Evolutionary conservation across 805 yeast species (phyloP), one percentile per base, ranked within the genome.

Genomic region (Phaffomyces thermotolerans): DNA sequence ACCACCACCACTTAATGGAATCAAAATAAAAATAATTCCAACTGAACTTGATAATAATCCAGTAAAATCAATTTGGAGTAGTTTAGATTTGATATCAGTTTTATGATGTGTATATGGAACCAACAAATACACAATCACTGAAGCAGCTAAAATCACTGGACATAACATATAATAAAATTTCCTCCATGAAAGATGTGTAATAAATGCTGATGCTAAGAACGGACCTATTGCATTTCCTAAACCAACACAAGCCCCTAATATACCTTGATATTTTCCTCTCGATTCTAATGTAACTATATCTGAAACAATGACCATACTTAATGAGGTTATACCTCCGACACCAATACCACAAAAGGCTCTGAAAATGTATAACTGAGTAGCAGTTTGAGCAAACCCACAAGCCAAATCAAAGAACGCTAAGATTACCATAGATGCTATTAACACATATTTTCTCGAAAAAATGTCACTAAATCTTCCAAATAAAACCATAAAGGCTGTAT

Each of bases 1-100:
- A 4, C 82, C 83, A 32, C 84, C 84, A n/a, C 79, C 78, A 49
- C 71, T 68, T 15, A 78, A 52, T 1, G 81, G 79, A 25, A 79
- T 66, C 29, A 79, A 62, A 63, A 45, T 24, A 7, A 78, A 57
- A 0, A 76, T 72, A 31, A 69, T 64, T 0, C 75, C 72, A 5
- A 74, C 68, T 4, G 78, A 63, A 34, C 73, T 58, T 10, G 73
- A 60, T 32, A 71, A 49, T 34, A 75, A 65, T 0, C 86, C 86
- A 10, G 60, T 51, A 46, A 68, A 73, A 58, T 79, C 86, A 34
- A 79, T 68, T 66, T 49, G 60, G 58, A 48, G 75, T 56, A 45
- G 17, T 18, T 45, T 45, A n/a, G 37, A 27, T n/a, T 24, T 39
- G 9, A 39, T 9, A 9, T 39, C 22, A 8, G 23, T 30, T 33